A percentile compares a stretch with the other conserved stretches of the same genome.
Evolutionary conservation across 176 grass and related monocot species (phyloP).

Genomic region (Carex myosuroides): DNA sequence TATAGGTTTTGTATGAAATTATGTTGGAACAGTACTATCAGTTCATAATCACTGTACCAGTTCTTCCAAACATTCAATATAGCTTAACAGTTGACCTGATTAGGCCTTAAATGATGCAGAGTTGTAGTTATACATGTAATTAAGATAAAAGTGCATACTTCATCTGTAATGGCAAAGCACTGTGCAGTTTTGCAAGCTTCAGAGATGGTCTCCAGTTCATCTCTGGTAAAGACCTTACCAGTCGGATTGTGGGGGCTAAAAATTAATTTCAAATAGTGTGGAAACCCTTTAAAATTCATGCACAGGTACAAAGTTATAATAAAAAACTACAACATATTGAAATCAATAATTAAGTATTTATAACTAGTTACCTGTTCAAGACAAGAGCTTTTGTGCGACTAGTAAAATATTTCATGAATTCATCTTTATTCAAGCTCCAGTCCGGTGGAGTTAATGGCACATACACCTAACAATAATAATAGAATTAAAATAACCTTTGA

Average conservation of each 20-base stretch:
- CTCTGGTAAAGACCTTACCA: slow-evolving; percentile 72
- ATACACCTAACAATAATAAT: slow-evolving; percentile 49
- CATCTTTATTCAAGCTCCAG: slow-evolving; percentile 60
- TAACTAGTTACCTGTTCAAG: slow-evolving; percentile 56
- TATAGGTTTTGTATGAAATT: background rate
- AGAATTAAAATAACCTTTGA: background rate
- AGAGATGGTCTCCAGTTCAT: slow-evolving; percentile 27
- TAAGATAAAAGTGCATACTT: slow-evolving; percentile 4
- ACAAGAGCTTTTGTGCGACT: slow-evolving; percentile 76
- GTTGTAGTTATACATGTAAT: background rate
- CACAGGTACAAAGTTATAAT: background rate
- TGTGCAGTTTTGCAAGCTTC: background rate
- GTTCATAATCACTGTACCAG: background rate
- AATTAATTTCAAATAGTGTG: background rate
- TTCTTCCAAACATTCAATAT: background rate
- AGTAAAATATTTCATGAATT: slow-evolving; percentile 61
- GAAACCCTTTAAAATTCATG: background rate
- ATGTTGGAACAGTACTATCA: background rate
- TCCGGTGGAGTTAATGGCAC: slow-evolving; percentile 70
- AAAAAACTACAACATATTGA: background rate
- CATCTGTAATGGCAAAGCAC: slow-evolving; percentile 10
- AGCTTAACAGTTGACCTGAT: background rate
- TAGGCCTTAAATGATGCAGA: background rate
- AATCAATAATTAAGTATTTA: background rate
- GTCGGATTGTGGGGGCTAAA: slow-evolving; percentile 92